These are phyloP conservation scores for Bombardia bombarda DNA, from an alignment of 495 filamentous ascomycete genomes.

Conservation along the genomic window DNA sequence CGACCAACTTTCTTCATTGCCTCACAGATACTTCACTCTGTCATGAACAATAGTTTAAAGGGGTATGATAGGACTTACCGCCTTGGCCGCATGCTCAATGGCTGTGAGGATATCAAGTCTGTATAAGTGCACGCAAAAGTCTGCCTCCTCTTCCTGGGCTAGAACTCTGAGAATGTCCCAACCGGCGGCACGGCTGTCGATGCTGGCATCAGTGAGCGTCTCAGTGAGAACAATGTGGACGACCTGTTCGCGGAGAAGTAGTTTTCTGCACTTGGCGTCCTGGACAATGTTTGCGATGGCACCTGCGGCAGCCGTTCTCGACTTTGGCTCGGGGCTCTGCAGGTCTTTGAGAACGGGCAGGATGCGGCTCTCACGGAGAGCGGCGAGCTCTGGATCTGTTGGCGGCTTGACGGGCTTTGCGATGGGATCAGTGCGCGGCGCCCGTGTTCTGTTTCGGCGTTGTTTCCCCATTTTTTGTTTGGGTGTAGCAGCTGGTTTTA, in stretches of 20 bases:
- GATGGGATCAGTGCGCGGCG: constrained; percentile 36
- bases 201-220: constrained; percentile 48
- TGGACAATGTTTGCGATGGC: constrained; percentile 53
- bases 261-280: constrained; percentile 47
- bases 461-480: constrained; percentile 46
- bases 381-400: constrained; percentile 46
- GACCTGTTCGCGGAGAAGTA: constrained; percentile 52
- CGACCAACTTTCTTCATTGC: no score
- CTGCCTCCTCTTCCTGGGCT: constrained; percentile 48
- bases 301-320: constrained; percentile 41
- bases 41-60: no score
- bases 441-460: constrained; percentile 28
- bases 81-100: constrained; percentile 40
- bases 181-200: constrained; percentile 49
- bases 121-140: constrained; percentile 55
- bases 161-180: constrained; percentile 54
- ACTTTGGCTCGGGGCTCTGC: constrained; percentile 45
- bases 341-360: constrained; percentile 50
- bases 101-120: constrained; percentile 49
- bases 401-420: constrained; percentile 44
- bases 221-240: constrained; percentile 52
- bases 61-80: constrained; percentile 31
- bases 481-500: no score
- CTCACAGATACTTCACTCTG: no score
- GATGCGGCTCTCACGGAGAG: constrained; percentile 48